These are phyloP conservation scores for Fusarium oligoseptatum DNA, from an alignment of 2,329 filamentous ascomycete genomes.

Conservation along the genomic window DNA sequence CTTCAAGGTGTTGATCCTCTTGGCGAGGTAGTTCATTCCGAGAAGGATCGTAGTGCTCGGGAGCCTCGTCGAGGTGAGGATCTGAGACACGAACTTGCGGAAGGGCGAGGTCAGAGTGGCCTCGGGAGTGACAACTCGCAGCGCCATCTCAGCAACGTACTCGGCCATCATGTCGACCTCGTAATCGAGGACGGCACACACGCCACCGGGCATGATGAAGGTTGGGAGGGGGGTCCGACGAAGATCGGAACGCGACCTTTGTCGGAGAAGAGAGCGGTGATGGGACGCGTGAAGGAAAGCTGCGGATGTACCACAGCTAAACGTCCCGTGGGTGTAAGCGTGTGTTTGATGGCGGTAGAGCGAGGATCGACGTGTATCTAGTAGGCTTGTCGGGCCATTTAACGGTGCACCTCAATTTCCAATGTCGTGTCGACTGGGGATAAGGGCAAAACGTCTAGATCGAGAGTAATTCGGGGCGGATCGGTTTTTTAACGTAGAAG, in stretches of 20 bases:
- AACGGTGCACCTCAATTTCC: slow-evolving; percentile 38
- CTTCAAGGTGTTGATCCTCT: slow-evolving; percentile 82
- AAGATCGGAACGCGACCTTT: slow-evolving; percentile 57
- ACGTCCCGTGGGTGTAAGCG: slow-evolving; percentile 19
- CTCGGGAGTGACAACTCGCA: slow-evolving; percentile 67
- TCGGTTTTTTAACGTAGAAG: slow-evolving; percentile 12
- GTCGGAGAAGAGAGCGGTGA: slow-evolving; percentile 48
- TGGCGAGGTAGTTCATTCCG: slow-evolving; percentile 89
- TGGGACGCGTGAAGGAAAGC: slow-evolving; percentile 33
- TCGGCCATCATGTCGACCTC: slow-evolving; percentile 97
- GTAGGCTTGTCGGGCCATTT: slow-evolving; percentile 51
- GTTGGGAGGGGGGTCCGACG: slow-evolving; percentile 51
- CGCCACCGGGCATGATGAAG: slow-evolving; percentile 79
- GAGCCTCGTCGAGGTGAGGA: slow-evolving; percentile 88
- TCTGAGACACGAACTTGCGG: slow-evolving; percentile 91
- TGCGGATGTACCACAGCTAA: slow-evolving; percentile 35
- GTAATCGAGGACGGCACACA: slow-evolving; percentile 94
- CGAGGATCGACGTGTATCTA: slow-evolving; percentile 41
- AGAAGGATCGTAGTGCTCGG: slow-evolving; percentile 92
- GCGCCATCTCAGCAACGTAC: slow-evolving; percentile 91
- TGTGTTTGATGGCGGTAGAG: slow-evolving; percentile 13
- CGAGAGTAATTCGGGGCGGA: slow-evolving; percentile 6
- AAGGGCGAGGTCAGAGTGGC: slow-evolving; percentile 76
- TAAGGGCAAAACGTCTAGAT: slow-evolving; percentile 27
- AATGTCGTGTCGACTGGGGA: slow-evolving; percentile 37